A percentile compares a stretch with the other conserved stretches of the same genome.
These are phyloP conservation scores for Gossypium rotundifolium DNA, from an alignment of 345 rosid genomes.

Conservation along the genomic window DNA sequence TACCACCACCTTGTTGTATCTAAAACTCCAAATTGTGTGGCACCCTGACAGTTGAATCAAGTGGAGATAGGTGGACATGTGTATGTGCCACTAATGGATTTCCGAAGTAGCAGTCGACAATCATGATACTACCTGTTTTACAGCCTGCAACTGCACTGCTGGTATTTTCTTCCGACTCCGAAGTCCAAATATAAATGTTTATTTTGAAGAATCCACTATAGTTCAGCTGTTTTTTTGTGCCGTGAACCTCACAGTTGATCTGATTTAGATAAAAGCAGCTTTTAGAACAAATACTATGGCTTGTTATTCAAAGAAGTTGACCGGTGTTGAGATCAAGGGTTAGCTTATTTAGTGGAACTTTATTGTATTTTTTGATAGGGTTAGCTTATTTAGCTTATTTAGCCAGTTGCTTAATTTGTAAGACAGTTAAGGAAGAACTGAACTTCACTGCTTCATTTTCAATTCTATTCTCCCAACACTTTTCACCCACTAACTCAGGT, in stretches of 20 bases:
- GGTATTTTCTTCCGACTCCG: slow-evolving; percentile 37
- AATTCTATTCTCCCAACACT: too few relatives aligned
- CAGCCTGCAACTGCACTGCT: slow-evolving; percentile 80
- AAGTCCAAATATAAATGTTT: background rate
- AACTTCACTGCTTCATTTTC: too few relatives aligned
- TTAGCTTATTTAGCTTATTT: too few relatives aligned
- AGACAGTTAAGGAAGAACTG: too few relatives aligned
- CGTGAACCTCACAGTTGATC: background rate
- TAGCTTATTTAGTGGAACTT: too few relatives aligned
- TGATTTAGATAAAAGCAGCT: background rate
- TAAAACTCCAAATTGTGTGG: slow-evolving; percentile 3
- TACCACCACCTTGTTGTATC: background rate
- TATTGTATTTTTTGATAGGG: too few relatives aligned
- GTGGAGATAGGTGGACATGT: slow-evolving; percentile 58
- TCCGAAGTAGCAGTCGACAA: slow-evolving; percentile 40
- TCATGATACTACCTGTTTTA: slow-evolving; percentile 56
- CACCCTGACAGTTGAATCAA: slow-evolving; percentile 31
- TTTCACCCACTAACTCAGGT: too few relatives aligned
- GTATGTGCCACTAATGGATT: slow-evolving; percentile 64
- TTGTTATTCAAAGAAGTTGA: too few relatives aligned
- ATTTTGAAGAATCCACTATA: slow-evolving; percentile 3
- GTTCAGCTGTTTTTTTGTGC: background rate
- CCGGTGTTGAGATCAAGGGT: too few relatives aligned
- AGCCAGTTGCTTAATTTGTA: too few relatives aligned
- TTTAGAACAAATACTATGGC: too few relatives aligned